Evolutionary conservation across 805 yeast species (phyloP).

Genomic region (Starmera quercuum): DNA sequence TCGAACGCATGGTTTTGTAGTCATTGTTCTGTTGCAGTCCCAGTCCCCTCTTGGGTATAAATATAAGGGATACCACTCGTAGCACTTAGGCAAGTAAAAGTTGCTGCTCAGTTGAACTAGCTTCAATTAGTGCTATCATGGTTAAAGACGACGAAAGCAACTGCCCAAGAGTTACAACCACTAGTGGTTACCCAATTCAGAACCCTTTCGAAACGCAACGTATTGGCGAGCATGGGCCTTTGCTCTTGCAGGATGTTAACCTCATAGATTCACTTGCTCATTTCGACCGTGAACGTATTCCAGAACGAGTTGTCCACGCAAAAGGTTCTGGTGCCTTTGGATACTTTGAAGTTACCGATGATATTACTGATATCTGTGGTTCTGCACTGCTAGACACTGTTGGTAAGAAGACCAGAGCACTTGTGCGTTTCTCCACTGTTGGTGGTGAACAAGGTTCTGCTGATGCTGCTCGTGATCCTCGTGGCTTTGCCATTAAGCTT

Average conservation of each 20-base stretch:
- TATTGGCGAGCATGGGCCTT: constrained; percentile 69
- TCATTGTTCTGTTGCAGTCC: too few species aligned
- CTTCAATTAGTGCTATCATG: too few species aligned
- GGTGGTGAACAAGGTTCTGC: constrained; percentile 82
- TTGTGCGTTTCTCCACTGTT: constrained; percentile 77
- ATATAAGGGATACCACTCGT: too few species aligned
- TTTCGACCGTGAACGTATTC: constrained; percentile 84
- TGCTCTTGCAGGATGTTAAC: constrained; percentile 74
- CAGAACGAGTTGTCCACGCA: constrained; percentile 91
- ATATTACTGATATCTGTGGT: constrained; percentile 62
- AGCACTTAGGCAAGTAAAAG: too few species aligned
- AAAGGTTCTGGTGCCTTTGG: constrained; percentile 93
- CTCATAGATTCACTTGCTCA: constrained; percentile 78
- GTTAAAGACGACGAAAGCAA: constrained; percentile 1
- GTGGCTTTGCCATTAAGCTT: constrained; percentile 76
- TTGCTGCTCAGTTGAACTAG: too few species aligned
- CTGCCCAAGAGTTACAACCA: constrained; percentile 55
- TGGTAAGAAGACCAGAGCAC: constrained; percentile 73
- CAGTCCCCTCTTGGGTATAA: too few species aligned
- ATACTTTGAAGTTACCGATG: constrained; percentile 80
- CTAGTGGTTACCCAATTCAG: constrained; percentile 71
- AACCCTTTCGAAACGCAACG: constrained; percentile 75
- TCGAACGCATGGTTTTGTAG: too few species aligned
- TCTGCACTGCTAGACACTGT: constrained; percentile 64
- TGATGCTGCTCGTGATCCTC: constrained; percentile 81